These are phyloP conservation scores for Kuraishia piskuri DNA, from an alignment of 805 yeast species.

Conservation along the genomic window DNA sequence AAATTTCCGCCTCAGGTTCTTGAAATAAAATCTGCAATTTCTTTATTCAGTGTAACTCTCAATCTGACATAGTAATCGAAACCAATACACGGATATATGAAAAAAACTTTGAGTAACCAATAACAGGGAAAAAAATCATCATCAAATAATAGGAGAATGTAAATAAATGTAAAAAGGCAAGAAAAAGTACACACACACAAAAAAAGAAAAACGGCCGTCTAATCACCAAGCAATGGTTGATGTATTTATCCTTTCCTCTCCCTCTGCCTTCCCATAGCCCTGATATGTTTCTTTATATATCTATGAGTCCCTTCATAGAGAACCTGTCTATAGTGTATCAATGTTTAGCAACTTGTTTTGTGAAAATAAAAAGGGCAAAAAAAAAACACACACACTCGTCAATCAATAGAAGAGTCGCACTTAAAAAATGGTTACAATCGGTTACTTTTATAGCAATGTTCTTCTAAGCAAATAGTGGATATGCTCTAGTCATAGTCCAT, in stretches of 20 bases:
- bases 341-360: not conserved
- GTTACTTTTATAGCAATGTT: not conserved
- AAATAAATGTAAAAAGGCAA: not conserved
- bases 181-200: no score
- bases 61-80: not conserved
- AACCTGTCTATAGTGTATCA: not conserved
- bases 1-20: no score
- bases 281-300: no score
- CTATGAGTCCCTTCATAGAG: not conserved
- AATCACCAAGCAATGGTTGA: not conserved
- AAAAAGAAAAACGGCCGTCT: not conserved
- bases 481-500: no score
- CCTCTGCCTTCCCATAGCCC: not conserved
- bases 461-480: not conserved
- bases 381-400: not conserved
- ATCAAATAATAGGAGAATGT: not conserved
- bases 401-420: not conserved
- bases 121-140: not conserved
- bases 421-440: not conserved
- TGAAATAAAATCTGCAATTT: no score
- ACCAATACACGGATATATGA: not conserved
- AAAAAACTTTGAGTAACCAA: not conserved
- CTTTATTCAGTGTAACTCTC: no score
- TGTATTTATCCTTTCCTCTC: not conserved
- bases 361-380: not conserved